A percentile compares a stretch with the other conserved stretches of the same genome.
Conservation (phyloP, 129 eudicot genomes). For the Scalesia atractyloides region DNA sequence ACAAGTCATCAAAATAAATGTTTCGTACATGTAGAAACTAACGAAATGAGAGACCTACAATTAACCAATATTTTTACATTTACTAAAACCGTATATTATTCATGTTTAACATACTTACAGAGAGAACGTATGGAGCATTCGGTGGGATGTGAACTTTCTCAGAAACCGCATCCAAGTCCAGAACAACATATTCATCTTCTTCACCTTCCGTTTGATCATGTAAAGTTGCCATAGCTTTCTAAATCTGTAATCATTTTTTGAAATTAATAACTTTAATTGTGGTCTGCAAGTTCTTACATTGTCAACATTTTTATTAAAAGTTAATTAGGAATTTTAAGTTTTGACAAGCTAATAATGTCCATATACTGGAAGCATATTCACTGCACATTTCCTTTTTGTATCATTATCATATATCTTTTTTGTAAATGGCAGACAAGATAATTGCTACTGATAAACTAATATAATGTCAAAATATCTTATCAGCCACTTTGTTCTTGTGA, state of each 20-base stretch:
- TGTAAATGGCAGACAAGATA: constrained; percentile 19
- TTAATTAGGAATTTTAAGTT: too few species aligned
- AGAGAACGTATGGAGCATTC: constrained; percentile 68
- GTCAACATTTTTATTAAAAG: too few species aligned
- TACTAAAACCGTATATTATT: neutral
- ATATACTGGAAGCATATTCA: too few species aligned
- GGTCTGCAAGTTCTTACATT: neutral
- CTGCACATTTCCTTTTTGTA: too few species aligned
- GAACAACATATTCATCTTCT: constrained; percentile 61
- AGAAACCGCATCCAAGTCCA: constrained; percentile 60
- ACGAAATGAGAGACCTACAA: neutral
- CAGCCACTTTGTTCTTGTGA: neutral
- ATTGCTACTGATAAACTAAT: neutral
- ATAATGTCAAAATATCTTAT: constrained; percentile 2
- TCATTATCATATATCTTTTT: constrained; percentile 4
- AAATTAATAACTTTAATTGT: neutral
- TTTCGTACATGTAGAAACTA: neutral
- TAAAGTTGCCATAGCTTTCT: constrained; percentile 40
- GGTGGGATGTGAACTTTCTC: constrained; percentile 56
- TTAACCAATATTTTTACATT: neutral
- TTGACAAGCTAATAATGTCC: too few species aligned
- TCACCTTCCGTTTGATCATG: constrained; percentile 32
- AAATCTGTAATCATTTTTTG: neutral
- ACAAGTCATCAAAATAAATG: neutral
- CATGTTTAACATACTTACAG: constrained; percentile 42